A percentile compares a stretch with the other conserved stretches of the same genome.
Conservation (phyloP, 139 green algal genomes). For the Micractinium conductrix region DNA sequence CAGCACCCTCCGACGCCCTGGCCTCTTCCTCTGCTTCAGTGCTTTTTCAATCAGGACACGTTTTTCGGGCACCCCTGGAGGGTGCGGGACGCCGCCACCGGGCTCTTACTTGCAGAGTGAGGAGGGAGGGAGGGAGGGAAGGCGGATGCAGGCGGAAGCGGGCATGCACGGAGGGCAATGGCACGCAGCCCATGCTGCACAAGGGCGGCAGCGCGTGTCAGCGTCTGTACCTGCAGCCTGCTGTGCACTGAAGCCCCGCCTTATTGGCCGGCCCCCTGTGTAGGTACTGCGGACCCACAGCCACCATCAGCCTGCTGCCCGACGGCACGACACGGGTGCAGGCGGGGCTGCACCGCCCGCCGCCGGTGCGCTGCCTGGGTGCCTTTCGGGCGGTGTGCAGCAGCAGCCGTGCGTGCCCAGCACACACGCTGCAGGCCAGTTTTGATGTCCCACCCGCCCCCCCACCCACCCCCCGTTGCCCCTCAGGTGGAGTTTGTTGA, state of each 20-base stretch:
- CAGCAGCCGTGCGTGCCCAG: background rate
- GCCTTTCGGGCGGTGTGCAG: background rate
- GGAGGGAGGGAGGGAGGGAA: no score
- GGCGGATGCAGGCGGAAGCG: no score
- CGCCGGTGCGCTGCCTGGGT: background rate
- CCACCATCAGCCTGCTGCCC: slow-evolving; percentile 42
- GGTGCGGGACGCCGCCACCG: slow-evolving; percentile 18
- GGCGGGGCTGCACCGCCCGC: slow-evolving; percentile 5
- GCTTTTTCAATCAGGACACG: slow-evolving; percentile 42
- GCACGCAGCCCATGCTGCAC: background rate
- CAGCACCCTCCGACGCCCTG: no score
- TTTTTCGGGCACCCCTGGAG: slow-evolving; percentile 60
- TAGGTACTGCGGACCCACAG: slow-evolving; percentile 41
- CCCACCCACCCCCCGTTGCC: background rate
- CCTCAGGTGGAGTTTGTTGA: slow-evolving; percentile 4
- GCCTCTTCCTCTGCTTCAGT: background rate
- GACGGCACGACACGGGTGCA: slow-evolving; percentile 8
- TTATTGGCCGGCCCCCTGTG: no score
- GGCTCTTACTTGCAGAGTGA: slow-evolving; percentile 13
- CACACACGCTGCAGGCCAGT: background rate
- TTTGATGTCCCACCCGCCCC: no score
- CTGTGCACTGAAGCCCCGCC: background rate
- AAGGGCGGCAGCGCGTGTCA: no score
- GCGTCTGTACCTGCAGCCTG: background rate
- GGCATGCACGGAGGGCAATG: no score